Conservation (phyloP, 176 grass and related monocot species). For the Aegilops umbellulata region DNA sequence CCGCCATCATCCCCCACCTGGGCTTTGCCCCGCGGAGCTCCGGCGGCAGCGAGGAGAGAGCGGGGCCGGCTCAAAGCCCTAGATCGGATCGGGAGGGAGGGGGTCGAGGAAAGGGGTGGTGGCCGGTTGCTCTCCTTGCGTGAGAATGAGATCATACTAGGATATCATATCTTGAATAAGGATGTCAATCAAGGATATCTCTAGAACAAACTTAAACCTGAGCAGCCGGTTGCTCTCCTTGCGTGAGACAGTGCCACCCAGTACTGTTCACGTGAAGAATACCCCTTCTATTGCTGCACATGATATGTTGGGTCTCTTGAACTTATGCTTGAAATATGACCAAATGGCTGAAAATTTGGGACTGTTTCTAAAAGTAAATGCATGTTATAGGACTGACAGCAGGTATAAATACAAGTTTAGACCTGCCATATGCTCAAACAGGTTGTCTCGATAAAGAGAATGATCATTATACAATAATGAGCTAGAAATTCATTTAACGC, state of each 20-base stretch:
- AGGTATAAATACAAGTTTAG: neutral
- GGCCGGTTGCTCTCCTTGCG: too few relatives aligned
- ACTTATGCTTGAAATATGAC: neutral
- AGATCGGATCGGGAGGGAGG: too few relatives aligned
- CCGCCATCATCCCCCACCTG: too few relatives aligned
- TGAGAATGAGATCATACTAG: neutral
- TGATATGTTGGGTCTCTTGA: neutral
- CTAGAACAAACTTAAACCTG: neutral
- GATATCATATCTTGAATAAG: neutral
- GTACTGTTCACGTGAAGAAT: neutral
- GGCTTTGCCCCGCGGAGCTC: too few relatives aligned
- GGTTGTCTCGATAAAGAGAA: neutral
- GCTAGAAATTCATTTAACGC: too few relatives aligned
- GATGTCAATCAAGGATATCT: neutral
- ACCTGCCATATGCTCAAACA: neutral
- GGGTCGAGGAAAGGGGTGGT: too few relatives aligned
- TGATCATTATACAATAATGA: neutral
- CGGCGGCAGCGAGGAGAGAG: too few relatives aligned
- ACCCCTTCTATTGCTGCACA: neutral
- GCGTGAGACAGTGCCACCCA: neutral
- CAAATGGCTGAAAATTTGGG: neutral
- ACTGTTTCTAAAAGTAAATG: neutral
- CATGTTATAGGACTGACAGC: neutral
- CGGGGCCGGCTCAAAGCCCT: too few relatives aligned
- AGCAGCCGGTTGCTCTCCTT: neutral